Evolutionary conservation across 768 basidiomycete species (phyloP).

Genomic region (Boletus patriciae): DNA sequence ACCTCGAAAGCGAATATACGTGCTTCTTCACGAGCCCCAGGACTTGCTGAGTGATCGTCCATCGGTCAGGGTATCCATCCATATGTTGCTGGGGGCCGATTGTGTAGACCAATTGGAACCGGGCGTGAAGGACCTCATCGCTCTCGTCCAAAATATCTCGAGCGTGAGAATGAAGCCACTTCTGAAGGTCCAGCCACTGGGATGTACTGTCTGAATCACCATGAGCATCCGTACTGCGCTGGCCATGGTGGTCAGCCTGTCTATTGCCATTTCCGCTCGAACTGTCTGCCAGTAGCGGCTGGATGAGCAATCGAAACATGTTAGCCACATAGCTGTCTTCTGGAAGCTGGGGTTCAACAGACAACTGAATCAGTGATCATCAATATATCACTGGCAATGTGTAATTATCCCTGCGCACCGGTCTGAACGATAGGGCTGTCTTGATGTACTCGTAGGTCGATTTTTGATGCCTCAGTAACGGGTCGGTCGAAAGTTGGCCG

Average conservation of each 20-base stretch:
- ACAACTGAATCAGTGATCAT: neutral
- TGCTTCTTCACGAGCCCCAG: conserved; percentile 14
- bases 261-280: too few relatives aligned
- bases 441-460: neutral
- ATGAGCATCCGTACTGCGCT: too few relatives aligned
- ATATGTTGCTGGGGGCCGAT: conserved; percentile 22
- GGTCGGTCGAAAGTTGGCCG: conserved; percentile 5
- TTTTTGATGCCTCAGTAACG: conserved; percentile 14
- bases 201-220: too few relatives aligned
- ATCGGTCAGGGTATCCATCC: conserved; percentile 29
- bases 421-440: neutral
- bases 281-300: too few relatives aligned
- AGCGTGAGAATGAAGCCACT: conserved; percentile 12
- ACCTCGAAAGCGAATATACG: too few relatives aligned
- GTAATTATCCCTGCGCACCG: neutral
- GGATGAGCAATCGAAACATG: neutral
- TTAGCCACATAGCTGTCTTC: neutral
- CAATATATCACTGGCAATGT: too few relatives aligned
- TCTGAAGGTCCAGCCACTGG: conserved; percentile 16
- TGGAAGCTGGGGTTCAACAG: neutral
- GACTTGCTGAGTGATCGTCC: conserved; percentile 31
- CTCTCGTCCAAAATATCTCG: conserved; percentile 25
- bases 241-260: too few relatives aligned
- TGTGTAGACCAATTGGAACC: conserved; percentile 21
- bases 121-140: conserved; percentile 26